phyloP scores from a whole-genome alignment of 495 filamentous ascomycete species.

The Penicillium crystallinum region DNA sequence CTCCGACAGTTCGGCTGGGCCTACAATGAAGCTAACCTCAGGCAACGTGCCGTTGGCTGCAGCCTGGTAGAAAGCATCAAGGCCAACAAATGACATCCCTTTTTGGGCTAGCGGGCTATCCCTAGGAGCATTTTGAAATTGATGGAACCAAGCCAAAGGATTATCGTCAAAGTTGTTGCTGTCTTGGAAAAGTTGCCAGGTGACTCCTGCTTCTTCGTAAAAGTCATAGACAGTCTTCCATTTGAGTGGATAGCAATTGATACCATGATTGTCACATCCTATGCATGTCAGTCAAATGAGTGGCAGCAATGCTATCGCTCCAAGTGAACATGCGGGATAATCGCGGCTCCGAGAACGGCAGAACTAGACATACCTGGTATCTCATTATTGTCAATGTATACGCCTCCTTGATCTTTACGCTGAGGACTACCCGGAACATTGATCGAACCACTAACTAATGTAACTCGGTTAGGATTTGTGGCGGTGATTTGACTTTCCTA shows the following conservation, averaged over 20 bases:
- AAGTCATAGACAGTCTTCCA: slow-evolving; percentile 52
- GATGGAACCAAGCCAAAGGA: slow-evolving; percentile 49
- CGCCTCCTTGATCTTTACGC: slow-evolving; percentile 36
- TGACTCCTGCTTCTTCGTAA: slow-evolving; percentile 48
- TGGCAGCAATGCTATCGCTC: too few relatives aligned
- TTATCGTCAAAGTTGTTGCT: slow-evolving; percentile 54
- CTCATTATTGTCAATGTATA: slow-evolving; percentile 55
- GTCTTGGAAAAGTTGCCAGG: slow-evolving; percentile 53
- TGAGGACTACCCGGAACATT: slow-evolving; percentile 50
- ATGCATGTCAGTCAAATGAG: not conserved
- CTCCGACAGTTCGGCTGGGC: slow-evolving; percentile 47
- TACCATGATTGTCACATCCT: slow-evolving; percentile 40
- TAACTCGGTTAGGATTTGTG: slow-evolving; percentile 52
- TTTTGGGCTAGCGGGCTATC: slow-evolving; percentile 35
- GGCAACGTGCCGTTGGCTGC: slow-evolving; percentile 50
- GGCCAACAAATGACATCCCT: slow-evolving; percentile 41
- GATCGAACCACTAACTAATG: slow-evolving; percentile 48
- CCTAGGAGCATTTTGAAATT: slow-evolving; percentile 42
- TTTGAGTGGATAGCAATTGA: slow-evolving; percentile 51
- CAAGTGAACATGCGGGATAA: not conserved
- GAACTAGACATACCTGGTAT: slow-evolving; percentile 32
- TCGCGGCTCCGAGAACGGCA: not conserved
- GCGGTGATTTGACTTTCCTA: slow-evolving; percentile 49
- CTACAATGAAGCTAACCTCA: slow-evolving; percentile 49
- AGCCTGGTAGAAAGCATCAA: slow-evolving; percentile 46